These are phyloP conservation scores for Trametes sanguinea DNA, from an alignment of 768 basidiomycete species.

Conservation along the genomic window DNA sequence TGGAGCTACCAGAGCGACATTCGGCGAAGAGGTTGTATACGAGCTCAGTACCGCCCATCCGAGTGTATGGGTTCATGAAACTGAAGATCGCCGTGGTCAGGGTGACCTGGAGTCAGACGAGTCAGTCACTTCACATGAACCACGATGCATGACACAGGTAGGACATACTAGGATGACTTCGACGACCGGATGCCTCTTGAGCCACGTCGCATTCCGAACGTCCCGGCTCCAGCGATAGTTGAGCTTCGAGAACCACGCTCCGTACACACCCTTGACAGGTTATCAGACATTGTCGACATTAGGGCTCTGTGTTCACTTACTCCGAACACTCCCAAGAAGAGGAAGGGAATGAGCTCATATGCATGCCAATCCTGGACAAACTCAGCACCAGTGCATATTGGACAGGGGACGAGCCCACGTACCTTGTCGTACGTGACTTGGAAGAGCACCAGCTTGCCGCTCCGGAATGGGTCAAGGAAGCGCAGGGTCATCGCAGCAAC, in stretches of 20 bases:
- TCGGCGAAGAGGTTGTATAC: conserved; percentile 91
- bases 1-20: conserved; percentile 60
- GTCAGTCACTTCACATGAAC: background rate
- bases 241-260: conserved; percentile 89
- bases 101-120: conserved; percentile 57
- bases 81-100: conserved; percentile 73
- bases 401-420: background rate
- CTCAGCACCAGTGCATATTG: background rate
- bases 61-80: conserved; percentile 87
- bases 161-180: conserved; percentile 79
- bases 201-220: conserved; percentile 80
- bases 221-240: conserved; percentile 88
- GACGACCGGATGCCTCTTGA: conserved; percentile 73
- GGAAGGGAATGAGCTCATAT: conserved; percentile 82
- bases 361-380: conserved; percentile 82
- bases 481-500: conserved; percentile 93
- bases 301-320: conserved; percentile 43
- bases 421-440: conserved; percentile 90
- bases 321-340: conserved; percentile 87
- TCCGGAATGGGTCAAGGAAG: conserved; percentile 94
- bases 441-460: conserved; percentile 90
- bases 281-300: background rate
- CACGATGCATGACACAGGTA: background rate
- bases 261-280: conserved; percentile 75
- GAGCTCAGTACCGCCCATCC: conserved; percentile 94